Conservation (phyloP, 2,329 filamentous ascomycete species). For the Pestalotiopsis sp. region DNA sequence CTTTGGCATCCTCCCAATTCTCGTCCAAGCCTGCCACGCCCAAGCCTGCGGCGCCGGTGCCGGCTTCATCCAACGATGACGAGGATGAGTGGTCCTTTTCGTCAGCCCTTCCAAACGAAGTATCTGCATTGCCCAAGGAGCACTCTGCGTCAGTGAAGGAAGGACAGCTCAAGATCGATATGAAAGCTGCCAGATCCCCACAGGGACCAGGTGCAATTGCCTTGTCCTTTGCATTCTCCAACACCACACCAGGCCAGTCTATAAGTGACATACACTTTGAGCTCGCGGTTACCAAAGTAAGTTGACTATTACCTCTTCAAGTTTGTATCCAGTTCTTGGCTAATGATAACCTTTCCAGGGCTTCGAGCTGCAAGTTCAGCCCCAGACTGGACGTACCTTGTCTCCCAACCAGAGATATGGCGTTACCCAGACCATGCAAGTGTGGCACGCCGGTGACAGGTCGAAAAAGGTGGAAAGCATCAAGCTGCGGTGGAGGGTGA, state of each 20-base stretch:
- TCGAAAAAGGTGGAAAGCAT: slow-evolving; percentile 73
- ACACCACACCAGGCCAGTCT: slow-evolving; percentile 66
- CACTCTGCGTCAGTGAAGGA: slow-evolving; percentile 71
- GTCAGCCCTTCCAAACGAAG: slow-evolving; percentile 74
- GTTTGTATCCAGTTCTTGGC: neutral
- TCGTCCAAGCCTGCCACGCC: slow-evolving; percentile 39
- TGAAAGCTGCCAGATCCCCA: slow-evolving; percentile 66
- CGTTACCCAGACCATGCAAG: slow-evolving; percentile 78
- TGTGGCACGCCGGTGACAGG: slow-evolving; percentile 73
- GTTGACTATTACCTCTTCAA: slow-evolving; percentile 14
- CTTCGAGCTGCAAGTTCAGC: slow-evolving; percentile 79
- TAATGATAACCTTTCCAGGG: slow-evolving; percentile 53
- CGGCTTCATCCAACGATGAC: slow-evolving; percentile 59
- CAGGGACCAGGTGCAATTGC: slow-evolving; percentile 61
- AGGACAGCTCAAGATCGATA: slow-evolving; percentile 71
- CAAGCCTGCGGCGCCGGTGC: slow-evolving; percentile 29
- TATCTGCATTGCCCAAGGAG: slow-evolving; percentile 56
- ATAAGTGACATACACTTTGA: slow-evolving; percentile 87
- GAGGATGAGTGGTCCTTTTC: slow-evolving; percentile 90
- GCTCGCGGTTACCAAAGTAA: slow-evolving; percentile 89
- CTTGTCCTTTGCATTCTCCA: slow-evolving; percentile 82
- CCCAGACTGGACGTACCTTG: slow-evolving; percentile 80
- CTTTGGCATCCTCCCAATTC: slow-evolving; percentile 45
- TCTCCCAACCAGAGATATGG: slow-evolving; percentile 73
- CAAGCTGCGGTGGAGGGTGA: slow-evolving; percentile 87